Percentiles rank a stretch among this genome's conserved stretches.
phyloP scores from a whole-genome alignment of 2,329 filamentous ascomycete genomes.

The Stachybotrys chlorohalonatus region DNA sequence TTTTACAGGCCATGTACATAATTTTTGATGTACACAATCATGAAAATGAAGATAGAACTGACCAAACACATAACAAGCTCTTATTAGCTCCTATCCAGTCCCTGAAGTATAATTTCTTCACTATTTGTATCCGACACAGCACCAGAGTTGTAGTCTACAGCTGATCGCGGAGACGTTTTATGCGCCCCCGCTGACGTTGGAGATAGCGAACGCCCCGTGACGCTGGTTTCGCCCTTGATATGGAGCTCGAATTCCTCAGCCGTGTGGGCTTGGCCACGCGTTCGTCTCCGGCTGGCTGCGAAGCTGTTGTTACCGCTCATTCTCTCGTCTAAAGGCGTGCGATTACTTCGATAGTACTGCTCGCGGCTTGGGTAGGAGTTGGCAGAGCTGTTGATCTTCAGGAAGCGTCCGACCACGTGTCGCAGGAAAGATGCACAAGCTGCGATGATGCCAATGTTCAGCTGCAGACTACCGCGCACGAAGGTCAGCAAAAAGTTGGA shows the following conservation, averaged over 20 bases:
- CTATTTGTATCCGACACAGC: too few relatives aligned
- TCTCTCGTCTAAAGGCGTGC: not conserved
- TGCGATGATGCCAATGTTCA: constrained; percentile 16
- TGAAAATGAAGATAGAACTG: too few relatives aligned
- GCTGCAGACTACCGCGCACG: constrained; percentile 11
- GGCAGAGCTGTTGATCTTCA: constrained; percentile 10
- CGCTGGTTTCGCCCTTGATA: not conserved
- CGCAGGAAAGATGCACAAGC: constrained; percentile 16
- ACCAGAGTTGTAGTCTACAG: too few relatives aligned
- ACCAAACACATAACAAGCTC: too few relatives aligned
- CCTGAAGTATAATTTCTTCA: too few relatives aligned
- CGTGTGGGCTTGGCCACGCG: not conserved
- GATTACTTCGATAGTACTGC: constrained; percentile 2
- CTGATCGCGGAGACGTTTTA: too few relatives aligned
- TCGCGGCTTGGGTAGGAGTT: constrained; percentile 2
- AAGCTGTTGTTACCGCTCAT: constrained; percentile 1
- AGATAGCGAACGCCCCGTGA: not conserved
- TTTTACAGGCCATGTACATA: too few relatives aligned
- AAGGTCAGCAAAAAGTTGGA: not conserved
- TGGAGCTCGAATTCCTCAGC: constrained; percentile 3
- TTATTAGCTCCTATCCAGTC: too few relatives aligned
- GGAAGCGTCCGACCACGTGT: constrained; percentile 12
- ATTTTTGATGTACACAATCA: too few relatives aligned
- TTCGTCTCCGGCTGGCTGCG: not conserved
- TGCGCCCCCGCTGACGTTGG: too few relatives aligned